These are phyloP conservation scores for Byssochlamys sp. DNA, from an alignment of 2,329 filamentous ascomycete species.

Conservation along the genomic window DNA sequence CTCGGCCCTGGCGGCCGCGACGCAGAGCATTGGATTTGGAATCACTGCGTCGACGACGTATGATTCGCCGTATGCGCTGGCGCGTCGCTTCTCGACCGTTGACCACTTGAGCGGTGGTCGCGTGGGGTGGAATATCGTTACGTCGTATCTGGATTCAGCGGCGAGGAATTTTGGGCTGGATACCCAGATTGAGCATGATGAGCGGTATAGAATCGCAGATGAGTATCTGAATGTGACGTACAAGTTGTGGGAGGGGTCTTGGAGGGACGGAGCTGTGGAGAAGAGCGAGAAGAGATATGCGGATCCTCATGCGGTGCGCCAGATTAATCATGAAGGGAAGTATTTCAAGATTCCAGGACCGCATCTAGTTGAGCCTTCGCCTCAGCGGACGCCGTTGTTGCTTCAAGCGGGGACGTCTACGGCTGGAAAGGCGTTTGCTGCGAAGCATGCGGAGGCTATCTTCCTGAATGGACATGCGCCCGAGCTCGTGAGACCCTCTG, in stretches of 20 bases:
- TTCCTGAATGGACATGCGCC: constrained; percentile 39
- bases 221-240: constrained; percentile 40
- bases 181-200: constrained; percentile 40
- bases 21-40: constrained; percentile 41
- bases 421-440: constrained; percentile 38
- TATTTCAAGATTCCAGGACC: constrained; percentile 37
- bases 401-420: constrained; percentile 40
- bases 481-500: constrained; percentile 31
- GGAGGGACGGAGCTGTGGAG: constrained; percentile 35
- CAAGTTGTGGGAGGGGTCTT: constrained; percentile 46
- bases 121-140: constrained; percentile 47
- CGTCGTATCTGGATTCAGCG: constrained; percentile 39
- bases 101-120: constrained; percentile 45
- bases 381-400: constrained; percentile 40
- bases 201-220: constrained; percentile 40
- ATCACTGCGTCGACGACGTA: constrained; percentile 48
- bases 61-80: constrained; percentile 46
- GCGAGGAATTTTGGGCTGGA: constrained; percentile 40
- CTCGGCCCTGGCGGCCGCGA: constrained; percentile 39
- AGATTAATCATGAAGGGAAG: constrained; percentile 31
- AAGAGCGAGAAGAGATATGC: constrained; percentile 20
- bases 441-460: constrained; percentile 37
- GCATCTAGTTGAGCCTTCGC: constrained; percentile 37
- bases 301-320: constrained; percentile 24
- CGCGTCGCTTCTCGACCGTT: constrained; percentile 45